Evolutionary conservation across 177 flowering plant species (phyloP).

Genomic region (Vitis hybrid): DNA sequence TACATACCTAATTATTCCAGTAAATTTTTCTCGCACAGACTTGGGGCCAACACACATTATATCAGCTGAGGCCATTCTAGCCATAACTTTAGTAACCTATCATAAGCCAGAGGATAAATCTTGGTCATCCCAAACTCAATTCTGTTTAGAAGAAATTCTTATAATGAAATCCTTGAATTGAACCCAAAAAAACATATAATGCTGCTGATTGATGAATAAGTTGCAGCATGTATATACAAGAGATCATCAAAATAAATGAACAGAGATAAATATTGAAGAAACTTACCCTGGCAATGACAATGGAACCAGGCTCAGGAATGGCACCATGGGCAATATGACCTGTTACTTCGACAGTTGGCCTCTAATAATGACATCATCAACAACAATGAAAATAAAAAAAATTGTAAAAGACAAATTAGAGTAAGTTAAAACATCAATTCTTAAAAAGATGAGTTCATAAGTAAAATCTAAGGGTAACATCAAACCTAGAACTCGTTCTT

Average conservation of each 20-base stretch:
- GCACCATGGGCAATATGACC: conserved; percentile 89
- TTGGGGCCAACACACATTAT: conserved; percentile 88
- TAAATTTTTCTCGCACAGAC: conserved; percentile 79
- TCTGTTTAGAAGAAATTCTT: not conserved
- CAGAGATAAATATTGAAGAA: conserved; percentile 1
- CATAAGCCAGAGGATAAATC: conserved; percentile 8
- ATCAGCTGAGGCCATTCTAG: conserved; percentile 83
- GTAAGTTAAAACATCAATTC: not conserved
- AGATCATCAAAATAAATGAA: not conserved
- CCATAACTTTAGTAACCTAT: conserved; percentile 90
- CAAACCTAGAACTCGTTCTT: no score
- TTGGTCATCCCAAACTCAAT: not conserved
- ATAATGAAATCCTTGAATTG: not conserved
- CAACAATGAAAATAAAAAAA: not conserved
- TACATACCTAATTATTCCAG: conserved; percentile 77
- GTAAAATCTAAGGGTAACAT: no score
- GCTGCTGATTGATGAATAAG: not conserved
- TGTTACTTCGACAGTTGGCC: conserved; percentile 72
- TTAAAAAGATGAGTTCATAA: not conserved
- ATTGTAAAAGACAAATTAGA: not conserved
- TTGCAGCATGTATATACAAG: not conserved
- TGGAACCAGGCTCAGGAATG: conserved; percentile 78
- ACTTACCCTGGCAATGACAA: conserved; percentile 78
- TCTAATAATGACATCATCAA: conserved; percentile 34
- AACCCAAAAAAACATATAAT: not conserved